phyloP scores from a whole-genome alignment of 768 basidiomycete genomes.

The Russula griseocarnosa region DNA sequence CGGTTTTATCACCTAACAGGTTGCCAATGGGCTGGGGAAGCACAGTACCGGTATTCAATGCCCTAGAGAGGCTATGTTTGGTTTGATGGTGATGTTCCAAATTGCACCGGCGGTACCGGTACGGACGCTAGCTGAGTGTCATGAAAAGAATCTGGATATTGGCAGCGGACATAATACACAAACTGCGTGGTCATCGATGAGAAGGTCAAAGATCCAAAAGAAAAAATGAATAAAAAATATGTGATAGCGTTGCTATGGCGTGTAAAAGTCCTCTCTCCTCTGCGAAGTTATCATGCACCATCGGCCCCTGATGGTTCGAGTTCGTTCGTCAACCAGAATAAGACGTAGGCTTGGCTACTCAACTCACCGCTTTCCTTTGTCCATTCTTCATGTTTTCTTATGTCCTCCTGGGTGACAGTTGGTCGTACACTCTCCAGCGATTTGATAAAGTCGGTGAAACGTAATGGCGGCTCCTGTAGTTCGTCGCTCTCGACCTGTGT shows the following conservation, averaged over 20 bases:
- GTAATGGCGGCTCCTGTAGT: slow-evolving; percentile 82
- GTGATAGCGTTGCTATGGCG: slow-evolving; percentile 10
- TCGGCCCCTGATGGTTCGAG: slow-evolving; percentile 16
- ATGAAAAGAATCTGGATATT: slow-evolving; percentile 13
- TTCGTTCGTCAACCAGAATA: slow-evolving; percentile 9
- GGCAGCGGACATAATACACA: slow-evolving; percentile 14
- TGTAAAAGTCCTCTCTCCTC: slow-evolving; percentile 10
- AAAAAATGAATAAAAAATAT: slow-evolving; percentile 15
- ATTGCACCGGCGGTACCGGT: not conserved
- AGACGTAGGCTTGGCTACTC: not conserved
- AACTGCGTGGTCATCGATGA: slow-evolving; percentile 14
- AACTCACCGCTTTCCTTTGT: slow-evolving; percentile 73
- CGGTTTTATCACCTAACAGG: not conserved
- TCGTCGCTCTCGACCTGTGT: slow-evolving; percentile 83
- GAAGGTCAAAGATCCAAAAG: slow-evolving; percentile 4
- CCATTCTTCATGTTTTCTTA: slow-evolving; percentile 79
- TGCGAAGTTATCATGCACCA: slow-evolving; percentile 21
- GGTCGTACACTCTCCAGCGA: slow-evolving; percentile 75
- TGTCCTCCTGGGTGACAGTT: slow-evolving; percentile 86
- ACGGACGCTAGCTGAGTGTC: not conserved
- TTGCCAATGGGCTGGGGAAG: not conserved
- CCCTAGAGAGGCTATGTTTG: not conserved
- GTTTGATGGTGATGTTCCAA: not conserved
- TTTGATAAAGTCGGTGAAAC: slow-evolving; percentile 74
- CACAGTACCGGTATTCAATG: not conserved